Base-by-base conservation (phyloP, 805 yeast species). In the Pichia deserticola region DNA sequence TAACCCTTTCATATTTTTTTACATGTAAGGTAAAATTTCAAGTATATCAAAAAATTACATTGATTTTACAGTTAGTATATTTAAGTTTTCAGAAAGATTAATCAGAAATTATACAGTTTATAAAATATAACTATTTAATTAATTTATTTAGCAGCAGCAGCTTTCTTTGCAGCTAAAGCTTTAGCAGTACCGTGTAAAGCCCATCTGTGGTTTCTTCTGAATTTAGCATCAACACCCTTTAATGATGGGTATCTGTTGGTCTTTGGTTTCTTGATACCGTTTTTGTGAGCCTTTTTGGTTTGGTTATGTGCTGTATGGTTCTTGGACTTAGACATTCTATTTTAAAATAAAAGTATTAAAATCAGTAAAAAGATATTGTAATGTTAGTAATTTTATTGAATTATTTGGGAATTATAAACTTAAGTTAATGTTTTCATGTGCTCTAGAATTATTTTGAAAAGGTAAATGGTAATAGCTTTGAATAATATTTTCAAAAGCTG, bases 221-320 rank as follows among this genome's bases (percentile, higher is more conserved):
- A 93, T 86, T 93, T 93, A 73, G 99, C 84, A 77, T 93, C 98
- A 75, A 92, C 97, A 82, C 96, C 96, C 80, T 88, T 92, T 77
- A 89, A 82, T 62, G 98, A 90, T 65, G 97, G 96, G 84, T 92
- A 89, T 82, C 88, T 90, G 95, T 82, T 78, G 72, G 96, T 85
- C 84, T 82, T 87, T 68, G 97, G 97, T 90, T 92, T 93, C 87
- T 92, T 92, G 82, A 93, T 92, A 81, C 99, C 99, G 86, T 93
- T 93, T 75, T 85, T 90, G 97, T 93, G 99, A 71, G 98, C 98
- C 95, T 93, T 93, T 75, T 78, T 86, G 89, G 86, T 87, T 80
- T 92, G 98, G 95, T 93, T 93, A 80, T 93, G 99, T 79, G 89
- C 90, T 78, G 99, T 93, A 77, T 93, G 98, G 81, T 93, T 93